Evolutionary conservation across 176 grass and related monocot genomes (phyloP), one percentile per base, ranked within the genome.

Genomic region (Melocanna baccifera): DNA sequence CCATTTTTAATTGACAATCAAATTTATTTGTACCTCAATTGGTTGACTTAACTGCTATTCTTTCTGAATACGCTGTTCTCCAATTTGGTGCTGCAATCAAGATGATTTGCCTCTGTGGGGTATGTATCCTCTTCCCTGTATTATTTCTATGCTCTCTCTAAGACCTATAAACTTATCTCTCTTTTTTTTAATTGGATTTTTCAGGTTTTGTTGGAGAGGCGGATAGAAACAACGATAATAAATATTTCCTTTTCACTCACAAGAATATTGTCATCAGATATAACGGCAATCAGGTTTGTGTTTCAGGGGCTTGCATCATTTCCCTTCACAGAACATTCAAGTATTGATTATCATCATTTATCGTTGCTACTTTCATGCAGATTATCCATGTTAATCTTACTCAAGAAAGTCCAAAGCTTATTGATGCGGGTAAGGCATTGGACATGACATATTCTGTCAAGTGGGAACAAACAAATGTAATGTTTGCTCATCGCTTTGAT

Each of bases 71-170:
- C 20, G 16, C 52, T 55, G 30, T 41, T 40, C 46, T 26, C 25
- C 50, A 18, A 45, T 41, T 69, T 53, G 50, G 71, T 78, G 52
- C 68, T 66, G 72, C 68, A 50, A 84, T 85, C 66, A 81, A 97
- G 95, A 98, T 84, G 95, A 93, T 85, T 87, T 98, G 77, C 95
- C 95, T 85, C 89, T 98, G 26, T 98, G 95, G 95, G 92, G 95
- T 98, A 93, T 90, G 92, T 83, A 46, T 77, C 14, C 43, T 86
- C 71, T 58, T 87, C 37, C 11, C 68, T 78, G 62, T 82, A 47
- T 67, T 78, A 46, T 68, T 72, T 37, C 59, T 56, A 40, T 74
- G 45, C 88, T 86, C 41, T 76, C 47, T 84, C 46, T 57, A 53
- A 75, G 12, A 77, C 34, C n/a, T 62, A 1, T 63, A 48, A 23